phyloP scores from a whole-genome alignment of 2,329 filamentous ascomycete species.

The Penicillium polonicum region DNA sequence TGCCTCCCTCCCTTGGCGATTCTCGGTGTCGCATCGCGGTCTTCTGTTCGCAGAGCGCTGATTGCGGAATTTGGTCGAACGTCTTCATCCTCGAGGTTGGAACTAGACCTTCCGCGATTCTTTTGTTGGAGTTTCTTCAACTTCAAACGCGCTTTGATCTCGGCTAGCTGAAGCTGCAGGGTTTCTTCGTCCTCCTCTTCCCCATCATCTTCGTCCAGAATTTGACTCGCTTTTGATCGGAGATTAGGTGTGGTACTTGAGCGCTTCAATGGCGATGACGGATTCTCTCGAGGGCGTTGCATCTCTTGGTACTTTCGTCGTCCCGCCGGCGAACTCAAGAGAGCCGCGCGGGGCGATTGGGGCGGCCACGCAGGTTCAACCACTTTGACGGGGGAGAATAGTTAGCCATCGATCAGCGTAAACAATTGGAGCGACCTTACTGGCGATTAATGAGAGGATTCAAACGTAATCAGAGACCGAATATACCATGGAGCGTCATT shows the following conservation, averaged over 20 bases:
- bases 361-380: constrained; percentile 59
- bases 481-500: constrained; percentile 19
- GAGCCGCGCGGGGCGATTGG: constrained; percentile 60
- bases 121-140: constrained; percentile 77
- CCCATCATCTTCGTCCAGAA: constrained; percentile 50
- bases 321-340: constrained; percentile 72
- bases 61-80: constrained; percentile 28
- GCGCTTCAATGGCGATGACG: constrained; percentile 63
- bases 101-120: constrained; percentile 34
- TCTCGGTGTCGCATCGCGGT: constrained; percentile 16
- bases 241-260: constrained; percentile 45
- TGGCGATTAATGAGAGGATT: constrained; percentile 1
- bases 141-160: constrained; percentile 83
- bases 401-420: constrained; percentile 3
- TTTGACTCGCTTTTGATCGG: constrained; percentile 33
- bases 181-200: constrained; percentile 86
- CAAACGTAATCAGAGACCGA: constrained; percentile 10
- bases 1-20: constrained; percentile 14
- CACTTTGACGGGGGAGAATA: constrained; percentile 29
- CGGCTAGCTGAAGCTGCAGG: constrained; percentile 78
- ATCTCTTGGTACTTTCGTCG: constrained; percentile 71
- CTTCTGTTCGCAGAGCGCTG: constrained; percentile 23
- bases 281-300: constrained; percentile 65
- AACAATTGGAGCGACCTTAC: not conserved
- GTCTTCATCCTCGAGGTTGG: constrained; percentile 24